Conservation (phyloP, 768 basidiomycete species). For the Tylopilus rubrobrunneus region DNA sequence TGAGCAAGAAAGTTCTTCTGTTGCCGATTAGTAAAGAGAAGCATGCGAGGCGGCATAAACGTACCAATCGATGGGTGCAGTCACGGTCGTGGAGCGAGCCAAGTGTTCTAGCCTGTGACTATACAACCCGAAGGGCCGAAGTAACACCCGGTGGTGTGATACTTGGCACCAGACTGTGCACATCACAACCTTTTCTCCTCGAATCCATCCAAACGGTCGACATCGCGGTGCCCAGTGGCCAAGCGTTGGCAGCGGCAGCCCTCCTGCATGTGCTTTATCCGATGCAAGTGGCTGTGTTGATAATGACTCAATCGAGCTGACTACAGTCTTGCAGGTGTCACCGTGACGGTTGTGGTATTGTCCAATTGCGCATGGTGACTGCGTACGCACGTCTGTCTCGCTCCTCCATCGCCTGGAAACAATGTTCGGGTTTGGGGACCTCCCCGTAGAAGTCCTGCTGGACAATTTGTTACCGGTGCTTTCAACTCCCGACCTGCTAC, state of each 20-base stretch:
- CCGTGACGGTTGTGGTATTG: not conserved
- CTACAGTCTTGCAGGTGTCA: too few species aligned
- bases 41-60: not conserved
- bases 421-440: slow-evolving; percentile 43
- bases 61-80: not conserved
- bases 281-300: slow-evolving; percentile 21
- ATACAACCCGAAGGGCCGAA: too few species aligned
- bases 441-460: slow-evolving; percentile 76
- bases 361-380: not conserved
- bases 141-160: too few species aligned
- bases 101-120: not conserved
- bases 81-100: not conserved
- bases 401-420: not conserved
- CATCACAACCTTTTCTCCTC: not conserved
- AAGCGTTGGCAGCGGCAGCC: not conserved
- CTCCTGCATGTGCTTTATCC: not conserved
- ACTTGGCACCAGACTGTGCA: too few species aligned
- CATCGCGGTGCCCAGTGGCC: not conserved
- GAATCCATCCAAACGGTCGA: not conserved
- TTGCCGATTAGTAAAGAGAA: not conserved
- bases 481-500: slow-evolving; percentile 50
- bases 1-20: not conserved
- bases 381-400: too few species aligned
- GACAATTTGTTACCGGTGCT: slow-evolving; percentile 67
- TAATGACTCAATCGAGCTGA: slow-evolving; percentile 2